These are phyloP conservation scores for Cercospora sp. DNA, from an alignment of 2,329 filamentous ascomycete species.

Conservation along the genomic window DNA sequence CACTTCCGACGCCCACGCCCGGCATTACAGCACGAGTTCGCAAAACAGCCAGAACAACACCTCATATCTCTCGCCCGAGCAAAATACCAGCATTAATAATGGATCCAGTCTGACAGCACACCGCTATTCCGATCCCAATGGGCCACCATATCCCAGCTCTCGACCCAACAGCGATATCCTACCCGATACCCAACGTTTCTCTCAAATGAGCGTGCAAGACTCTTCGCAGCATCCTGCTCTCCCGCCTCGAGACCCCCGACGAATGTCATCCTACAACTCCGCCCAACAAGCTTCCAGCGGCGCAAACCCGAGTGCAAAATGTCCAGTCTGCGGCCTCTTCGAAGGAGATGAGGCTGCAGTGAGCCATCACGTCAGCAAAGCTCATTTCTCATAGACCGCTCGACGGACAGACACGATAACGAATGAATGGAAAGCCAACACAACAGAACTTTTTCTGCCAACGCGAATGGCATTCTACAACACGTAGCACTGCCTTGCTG, in stretches of 20 bases:
- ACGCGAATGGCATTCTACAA: not conserved
- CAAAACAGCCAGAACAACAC: constrained; percentile 1
- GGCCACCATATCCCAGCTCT: constrained; percentile 18
- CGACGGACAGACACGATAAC: not conserved
- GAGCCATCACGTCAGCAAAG: constrained; percentile 37
- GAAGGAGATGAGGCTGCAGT: constrained; percentile 40
- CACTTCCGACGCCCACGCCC: constrained; percentile 8
- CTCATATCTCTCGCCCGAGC: not conserved
- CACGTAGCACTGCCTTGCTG: no score
- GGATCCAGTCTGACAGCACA: constrained; percentile 5
- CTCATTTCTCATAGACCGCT: constrained; percentile 31
- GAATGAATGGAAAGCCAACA: not conserved
- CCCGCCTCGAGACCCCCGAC: constrained; percentile 4
- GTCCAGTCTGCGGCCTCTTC: constrained; percentile 37
- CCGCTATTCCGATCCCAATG: constrained; percentile 15
- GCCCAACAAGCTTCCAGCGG: not conserved
- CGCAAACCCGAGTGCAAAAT: constrained; percentile 24
- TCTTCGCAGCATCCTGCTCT: constrained; percentile 11
- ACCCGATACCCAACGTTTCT: constrained; percentile 32
- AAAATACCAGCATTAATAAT: not conserved
- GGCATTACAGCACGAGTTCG: constrained; percentile 5
- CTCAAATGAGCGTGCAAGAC: constrained; percentile 18
- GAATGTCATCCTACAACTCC: not conserved
- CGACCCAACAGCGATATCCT: constrained; percentile 20
- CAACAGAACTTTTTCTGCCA: not conserved